These are phyloP conservation scores for Suillus clintonianus DNA, from an alignment of 768 basidiomycete genomes.

Conservation along the genomic window DNA sequence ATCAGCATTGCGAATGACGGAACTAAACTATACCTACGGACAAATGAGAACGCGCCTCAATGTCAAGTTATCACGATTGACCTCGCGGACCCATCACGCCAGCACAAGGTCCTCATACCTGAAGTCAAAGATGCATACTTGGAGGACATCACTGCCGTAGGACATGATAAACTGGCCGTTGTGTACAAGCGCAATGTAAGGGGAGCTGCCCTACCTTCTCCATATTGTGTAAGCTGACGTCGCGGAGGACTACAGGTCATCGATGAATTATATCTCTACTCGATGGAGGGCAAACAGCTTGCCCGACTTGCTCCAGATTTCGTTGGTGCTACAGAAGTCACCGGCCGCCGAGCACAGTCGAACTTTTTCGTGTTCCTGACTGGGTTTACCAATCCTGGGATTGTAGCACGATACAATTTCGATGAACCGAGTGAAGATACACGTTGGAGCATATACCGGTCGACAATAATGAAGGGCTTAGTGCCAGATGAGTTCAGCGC, in stretches of 20 bases:
- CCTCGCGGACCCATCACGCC: constrained; percentile 47
- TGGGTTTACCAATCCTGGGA: constrained; percentile 74
- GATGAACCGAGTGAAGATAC: constrained; percentile 37
- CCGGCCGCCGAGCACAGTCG: constrained; percentile 50
- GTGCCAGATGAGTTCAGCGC: constrained; percentile 67
- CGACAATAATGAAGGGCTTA: constrained; percentile 60
- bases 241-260: constrained; percentile 51
- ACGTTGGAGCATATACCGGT: constrained; percentile 60
- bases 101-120: constrained; percentile 62
- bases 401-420: constrained; percentile 66
- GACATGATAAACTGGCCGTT: constrained; percentile 57
- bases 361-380: constrained; percentile 66
- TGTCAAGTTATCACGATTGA: constrained; percentile 69
- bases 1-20: constrained; percentile 66
- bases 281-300: constrained; percentile 52
- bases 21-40: constrained; percentile 60
- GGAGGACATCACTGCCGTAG: constrained; percentile 48
- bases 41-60: constrained; percentile 66
- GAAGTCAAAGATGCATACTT: constrained; percentile 68
- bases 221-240: not conserved
- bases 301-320: constrained; percentile 62
- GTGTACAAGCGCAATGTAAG: constrained; percentile 75
- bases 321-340: constrained; percentile 63
- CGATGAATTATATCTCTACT: constrained; percentile 77
- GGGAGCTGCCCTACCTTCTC: not conserved